Evolutionary conservation across 176 grass and related monocot genomes (phyloP).

Genomic region (Carex parvula): DNA sequence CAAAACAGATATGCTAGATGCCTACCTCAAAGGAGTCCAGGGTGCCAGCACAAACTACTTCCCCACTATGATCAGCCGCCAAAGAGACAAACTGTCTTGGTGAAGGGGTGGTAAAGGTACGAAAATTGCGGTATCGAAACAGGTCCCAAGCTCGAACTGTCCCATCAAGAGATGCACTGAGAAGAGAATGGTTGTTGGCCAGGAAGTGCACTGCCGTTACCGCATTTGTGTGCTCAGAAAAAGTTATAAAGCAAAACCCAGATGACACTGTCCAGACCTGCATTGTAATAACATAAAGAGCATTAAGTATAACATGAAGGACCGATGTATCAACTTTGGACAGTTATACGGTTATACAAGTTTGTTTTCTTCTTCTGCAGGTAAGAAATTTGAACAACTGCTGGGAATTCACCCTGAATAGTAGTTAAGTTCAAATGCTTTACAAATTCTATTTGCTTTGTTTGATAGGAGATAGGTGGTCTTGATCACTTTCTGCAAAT

Average conservation of each 20-base stretch:
- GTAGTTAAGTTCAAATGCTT: neutral
- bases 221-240: conserved; percentile 88
- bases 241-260: conserved; percentile 94
- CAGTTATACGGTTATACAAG: neutral
- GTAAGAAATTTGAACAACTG: neutral
- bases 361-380: neutral
- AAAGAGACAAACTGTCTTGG: conserved; percentile 95
- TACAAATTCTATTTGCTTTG: neutral
- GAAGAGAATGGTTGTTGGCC: conserved; percentile 86
- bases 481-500: neutral
- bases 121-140: conserved; percentile 95
- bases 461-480: neutral
- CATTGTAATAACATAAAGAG: conserved; percentile 17
- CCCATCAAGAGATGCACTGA: conserved; percentile 95
- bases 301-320: neutral
- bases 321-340: neutral
- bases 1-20: conserved; percentile 7
- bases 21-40: conserved; percentile 96
- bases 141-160: conserved; percentile 92
- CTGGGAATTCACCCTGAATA: neutral
- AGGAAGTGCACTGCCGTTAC: conserved; percentile 95
- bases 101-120: conserved; percentile 77
- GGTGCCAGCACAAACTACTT: conserved; percentile 96
- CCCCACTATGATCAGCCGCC: conserved; percentile 76
- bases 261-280: conserved; percentile 95